Evolutionary conservation across 129 eudicot genomes (phyloP).

Genomic region (Artemisia annua): DNA sequence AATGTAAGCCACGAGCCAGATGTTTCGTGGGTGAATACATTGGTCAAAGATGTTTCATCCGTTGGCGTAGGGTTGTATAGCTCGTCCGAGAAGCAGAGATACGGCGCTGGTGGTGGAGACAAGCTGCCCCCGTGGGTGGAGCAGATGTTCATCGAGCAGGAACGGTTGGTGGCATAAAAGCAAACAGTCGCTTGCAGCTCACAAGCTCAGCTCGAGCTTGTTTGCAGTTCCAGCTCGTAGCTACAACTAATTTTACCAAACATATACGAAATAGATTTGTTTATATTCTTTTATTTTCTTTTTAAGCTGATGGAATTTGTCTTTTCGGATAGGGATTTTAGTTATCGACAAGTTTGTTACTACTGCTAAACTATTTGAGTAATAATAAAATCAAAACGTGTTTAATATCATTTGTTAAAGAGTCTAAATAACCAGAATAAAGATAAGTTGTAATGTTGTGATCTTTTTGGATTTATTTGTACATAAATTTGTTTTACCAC

Average conservation of each 20-base stretch:
- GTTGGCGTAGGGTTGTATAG: constrained; percentile 51
- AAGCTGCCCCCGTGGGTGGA: constrained; percentile 69
- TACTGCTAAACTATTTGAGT: too few relatives aligned
- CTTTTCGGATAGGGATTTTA: neutral
- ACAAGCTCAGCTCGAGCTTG: too few relatives aligned
- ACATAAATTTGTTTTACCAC: too few relatives aligned
- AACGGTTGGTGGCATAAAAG: constrained; percentile 63
- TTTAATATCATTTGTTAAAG: too few relatives aligned
- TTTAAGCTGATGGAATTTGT: constrained; percentile 14
- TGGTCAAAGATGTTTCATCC: constrained; percentile 80
- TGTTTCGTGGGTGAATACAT: constrained; percentile 82
- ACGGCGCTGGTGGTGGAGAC: constrained; percentile 35
- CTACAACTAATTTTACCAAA: neutral
- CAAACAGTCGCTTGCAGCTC: neutral
- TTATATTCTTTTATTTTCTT: constrained; percentile 19
- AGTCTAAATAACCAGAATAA: too few relatives aligned
- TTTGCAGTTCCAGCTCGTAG: too few relatives aligned
- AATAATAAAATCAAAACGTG: too few relatives aligned
- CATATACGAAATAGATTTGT: neutral
- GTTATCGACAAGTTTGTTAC: neutral
- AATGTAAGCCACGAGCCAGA: constrained; percentile 59
- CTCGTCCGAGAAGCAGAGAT: constrained; percentile 41
- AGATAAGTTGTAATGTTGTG: too few relatives aligned
- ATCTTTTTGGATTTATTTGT: too few relatives aligned
- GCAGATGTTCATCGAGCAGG: constrained; percentile 76